A percentile compares a stretch with the other conserved stretches of the same genome.
phyloP scores from a whole-genome alignment of 2,329 filamentous ascomycete genomes.

The Fusarium setosum region DNA sequence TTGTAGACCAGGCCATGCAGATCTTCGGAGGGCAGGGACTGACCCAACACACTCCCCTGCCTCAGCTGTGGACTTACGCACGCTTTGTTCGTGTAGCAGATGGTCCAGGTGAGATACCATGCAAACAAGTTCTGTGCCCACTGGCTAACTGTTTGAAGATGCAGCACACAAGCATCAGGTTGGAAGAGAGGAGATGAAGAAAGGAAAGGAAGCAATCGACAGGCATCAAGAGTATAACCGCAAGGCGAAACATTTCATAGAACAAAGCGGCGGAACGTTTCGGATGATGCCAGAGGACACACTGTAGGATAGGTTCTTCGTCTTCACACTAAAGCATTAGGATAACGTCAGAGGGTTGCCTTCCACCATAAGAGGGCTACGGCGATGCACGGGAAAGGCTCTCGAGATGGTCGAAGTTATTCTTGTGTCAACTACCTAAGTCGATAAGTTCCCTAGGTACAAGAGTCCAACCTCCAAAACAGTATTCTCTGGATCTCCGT shows the following conservation, averaged over 20 bases:
- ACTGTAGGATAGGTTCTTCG: slow-evolving; percentile 4
- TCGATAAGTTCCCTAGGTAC: no score
- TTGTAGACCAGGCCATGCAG: slow-evolving; percentile 93
- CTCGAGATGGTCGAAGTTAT: no score
- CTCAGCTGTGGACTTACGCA: slow-evolving; percentile 76
- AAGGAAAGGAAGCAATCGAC: slow-evolving; percentile 66
- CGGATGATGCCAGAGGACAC: slow-evolving; percentile 37
- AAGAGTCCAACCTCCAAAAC: no score
- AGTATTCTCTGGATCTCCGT: no score
- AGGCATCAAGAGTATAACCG: slow-evolving; percentile 71
- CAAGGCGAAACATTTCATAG: slow-evolving; percentile 70
- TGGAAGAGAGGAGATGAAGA: slow-evolving; percentile 79
- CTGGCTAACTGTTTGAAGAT: slow-evolving; percentile 57
- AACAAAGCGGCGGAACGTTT: slow-evolving; percentile 59
- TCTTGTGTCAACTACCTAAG: no score
- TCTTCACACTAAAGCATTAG: no score
- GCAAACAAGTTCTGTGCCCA: background rate
- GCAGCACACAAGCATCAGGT: slow-evolving; percentile 86
- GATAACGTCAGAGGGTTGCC: no score
- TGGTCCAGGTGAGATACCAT: slow-evolving; percentile 65
- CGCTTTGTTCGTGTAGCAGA: slow-evolving; percentile 85
- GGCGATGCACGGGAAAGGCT: no score
- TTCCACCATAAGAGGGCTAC: no score
- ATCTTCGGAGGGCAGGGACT: slow-evolving; percentile 87
- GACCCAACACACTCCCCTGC: slow-evolving; percentile 87